Evolutionary conservation across 2,329 filamentous ascomycete species (phyloP).

Genomic region (Bipolaris cookei): DNA sequence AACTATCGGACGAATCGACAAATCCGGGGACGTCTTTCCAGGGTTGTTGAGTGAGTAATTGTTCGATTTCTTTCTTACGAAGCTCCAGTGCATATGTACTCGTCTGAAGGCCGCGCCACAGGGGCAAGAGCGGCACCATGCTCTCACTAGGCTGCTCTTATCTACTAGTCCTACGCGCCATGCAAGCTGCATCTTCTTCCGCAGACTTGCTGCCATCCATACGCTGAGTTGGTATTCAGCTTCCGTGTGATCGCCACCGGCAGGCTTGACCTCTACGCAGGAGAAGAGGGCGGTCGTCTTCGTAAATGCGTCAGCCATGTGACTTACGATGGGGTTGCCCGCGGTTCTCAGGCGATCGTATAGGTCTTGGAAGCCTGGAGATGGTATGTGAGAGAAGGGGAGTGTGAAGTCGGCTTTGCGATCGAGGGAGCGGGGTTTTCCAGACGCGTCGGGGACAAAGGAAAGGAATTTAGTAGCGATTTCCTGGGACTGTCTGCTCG

Average conservation of each 20-base stretch:
- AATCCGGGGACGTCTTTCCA: too few species aligned
- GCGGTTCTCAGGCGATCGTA: background rate
- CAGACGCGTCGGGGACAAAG: background rate
- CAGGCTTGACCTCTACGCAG: conserved; percentile 26
- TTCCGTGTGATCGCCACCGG: conserved; percentile 22
- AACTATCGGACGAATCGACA: conserved; percentile 10
- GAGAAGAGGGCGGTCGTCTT: conserved; percentile 18
- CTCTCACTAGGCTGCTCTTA: background rate
- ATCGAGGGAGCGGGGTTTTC: background rate
- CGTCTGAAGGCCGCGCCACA: too few species aligned
- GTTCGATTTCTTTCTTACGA: too few species aligned
- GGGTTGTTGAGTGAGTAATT: too few species aligned
- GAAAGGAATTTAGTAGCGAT: background rate
- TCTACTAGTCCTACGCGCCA: background rate
- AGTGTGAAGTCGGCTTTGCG: background rate
- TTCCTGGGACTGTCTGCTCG: background rate
- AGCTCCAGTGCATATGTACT: too few species aligned
- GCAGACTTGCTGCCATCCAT: conserved; percentile 29
- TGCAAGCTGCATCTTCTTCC: conserved; percentile 20
- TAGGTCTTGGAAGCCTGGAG: background rate
- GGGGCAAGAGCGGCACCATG: too few species aligned
- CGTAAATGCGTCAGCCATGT: background rate
- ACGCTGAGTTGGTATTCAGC: conserved; percentile 31
- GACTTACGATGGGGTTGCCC: background rate
- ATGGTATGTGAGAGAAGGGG: background rate